Conservation (phyloP, 139 green algal genomes). For the Raphidocelis subcapitata region DNA sequence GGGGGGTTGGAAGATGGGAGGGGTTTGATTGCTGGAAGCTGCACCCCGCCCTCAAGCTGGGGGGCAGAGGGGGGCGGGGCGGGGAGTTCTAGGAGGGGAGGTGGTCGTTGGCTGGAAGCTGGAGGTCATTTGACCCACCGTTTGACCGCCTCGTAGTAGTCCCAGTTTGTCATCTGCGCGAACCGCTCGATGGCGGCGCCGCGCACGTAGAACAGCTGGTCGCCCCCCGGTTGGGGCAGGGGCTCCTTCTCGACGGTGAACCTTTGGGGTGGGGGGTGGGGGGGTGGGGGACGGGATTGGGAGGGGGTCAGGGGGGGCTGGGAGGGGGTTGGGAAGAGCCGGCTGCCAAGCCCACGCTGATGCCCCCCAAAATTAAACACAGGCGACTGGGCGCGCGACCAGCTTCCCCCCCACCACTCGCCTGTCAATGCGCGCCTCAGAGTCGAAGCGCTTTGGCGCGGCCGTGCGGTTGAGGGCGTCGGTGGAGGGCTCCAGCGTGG, state of each 20-base stretch:
- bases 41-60: too few relatives aligned
- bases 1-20: background rate
- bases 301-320: background rate
- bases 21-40: background rate
- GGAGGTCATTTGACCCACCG: slow-evolving; percentile 48
- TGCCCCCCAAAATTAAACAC: too few relatives aligned
- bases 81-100: too few relatives aligned
- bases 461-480: slow-evolving; percentile 58
- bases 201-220: slow-evolving; percentile 47
- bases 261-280: slow-evolving; percentile 35
- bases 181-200: slow-evolving; percentile 82
- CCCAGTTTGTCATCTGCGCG: slow-evolving; percentile 93
- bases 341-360: background rate
- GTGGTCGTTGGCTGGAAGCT: too few relatives aligned
- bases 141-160: slow-evolving; percentile 88
- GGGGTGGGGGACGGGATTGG: too few relatives aligned
- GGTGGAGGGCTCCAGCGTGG: slow-evolving; percentile 37
- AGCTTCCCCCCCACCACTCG: too few relatives aligned
- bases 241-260: slow-evolving; percentile 63
- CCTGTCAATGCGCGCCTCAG: slow-evolving; percentile 52
- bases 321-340: background rate
- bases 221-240: slow-evolving; percentile 8
- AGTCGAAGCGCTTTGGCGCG: slow-evolving; percentile 28
- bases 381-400: too few relatives aligned
- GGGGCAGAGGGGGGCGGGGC: too few relatives aligned